Evolutionary conservation across 176 grass and related monocot species (phyloP).

Genomic region (Aegilops sharonensis): DNA sequence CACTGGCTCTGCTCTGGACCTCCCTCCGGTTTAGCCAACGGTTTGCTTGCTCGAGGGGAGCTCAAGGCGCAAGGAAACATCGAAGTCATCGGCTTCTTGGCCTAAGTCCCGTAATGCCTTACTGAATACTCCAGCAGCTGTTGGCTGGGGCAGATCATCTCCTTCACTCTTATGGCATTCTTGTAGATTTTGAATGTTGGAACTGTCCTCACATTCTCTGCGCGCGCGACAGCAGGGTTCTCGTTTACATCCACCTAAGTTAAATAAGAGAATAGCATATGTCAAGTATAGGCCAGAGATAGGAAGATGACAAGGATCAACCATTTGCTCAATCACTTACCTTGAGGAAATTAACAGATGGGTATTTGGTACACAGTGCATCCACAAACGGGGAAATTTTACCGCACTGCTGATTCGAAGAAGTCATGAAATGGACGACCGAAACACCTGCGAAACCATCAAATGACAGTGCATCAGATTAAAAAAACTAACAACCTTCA

Average conservation of each 20-base stretch:
- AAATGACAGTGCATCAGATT: conserved; percentile 15
- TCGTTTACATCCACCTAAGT: conserved; percentile 79
- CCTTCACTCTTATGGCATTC: conserved; percentile 81
- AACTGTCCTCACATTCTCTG: conserved; percentile 82
- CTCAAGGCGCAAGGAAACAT: conserved; percentile 12
- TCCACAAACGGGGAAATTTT: conserved; percentile 77
- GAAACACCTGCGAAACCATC: conserved; percentile 57
- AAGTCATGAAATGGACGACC: conserved; percentile 84
- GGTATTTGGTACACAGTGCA: conserved; percentile 74
- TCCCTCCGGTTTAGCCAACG: conserved; percentile 27
- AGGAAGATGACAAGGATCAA: conserved; percentile 6
- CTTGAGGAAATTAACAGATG: conserved; percentile 93
- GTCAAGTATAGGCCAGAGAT: conserved; percentile 4
- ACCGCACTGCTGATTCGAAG: conserved; percentile 69
- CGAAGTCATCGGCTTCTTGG: conserved; percentile 29
- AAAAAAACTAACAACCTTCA: not conserved
- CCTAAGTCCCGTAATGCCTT: conserved; percentile 81
- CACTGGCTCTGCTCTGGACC: conserved; percentile 18
- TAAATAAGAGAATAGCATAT: not conserved
- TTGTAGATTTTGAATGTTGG: conserved; percentile 98
- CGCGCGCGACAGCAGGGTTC: conserved; percentile 53
- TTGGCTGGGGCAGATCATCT: conserved; percentile 88
- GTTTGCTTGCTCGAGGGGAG: conserved; percentile 23
- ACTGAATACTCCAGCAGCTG: conserved; percentile 89
- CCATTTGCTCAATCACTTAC: conserved; percentile 29